Base-by-base conservation (phyloP, 1,284 basidiomycete species). In the Tausonia pullulans region DNA sequence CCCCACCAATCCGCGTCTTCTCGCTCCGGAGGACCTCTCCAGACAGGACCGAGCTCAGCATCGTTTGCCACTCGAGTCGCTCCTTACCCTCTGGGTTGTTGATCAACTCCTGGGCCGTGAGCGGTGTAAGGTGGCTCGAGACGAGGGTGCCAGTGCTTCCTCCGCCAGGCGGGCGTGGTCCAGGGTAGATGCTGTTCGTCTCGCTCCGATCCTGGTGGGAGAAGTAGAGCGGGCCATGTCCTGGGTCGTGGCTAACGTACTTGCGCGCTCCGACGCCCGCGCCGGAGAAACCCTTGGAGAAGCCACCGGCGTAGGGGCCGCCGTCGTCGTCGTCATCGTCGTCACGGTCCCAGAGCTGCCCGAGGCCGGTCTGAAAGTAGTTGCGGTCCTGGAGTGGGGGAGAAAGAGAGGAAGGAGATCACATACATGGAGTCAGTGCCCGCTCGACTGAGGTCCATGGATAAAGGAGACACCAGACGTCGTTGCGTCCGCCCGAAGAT, bases 11-110 rank as follows among this genome's bases (percentile, higher is more conserved):
- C 64, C 94, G 84, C 27, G 87, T 88, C 76, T 91, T 95, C 78
- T 97, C 94, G 2, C 88, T 87, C 73, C 87, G 90, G 67, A 98
- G 81, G 5, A 98, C 92, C 72, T 97, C 92, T 13, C 94, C 93
- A 50, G 85, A 84, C 45, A 98, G 81, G 39, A 97, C 93, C 50
- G 91, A 94, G 8, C 89, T 84, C 51, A 97, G 82, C 86, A 96
- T 89, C 50, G 87, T 87, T 75, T 94, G 90, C 93, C 93, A 97
- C 75, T 94, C 92, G 57, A 94, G 78, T 43, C 93, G 82, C 70
- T 92, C 89, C 67, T 83, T 81, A 70, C 90, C 87, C 70, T 88
- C 85, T 55, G 82, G 46, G 44, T 60, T 56, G 16, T 10, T 16
- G 50, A 7, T 41, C 10, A 13, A 44, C 14, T 44, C 52, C 40